phyloP scores from a whole-genome alignment of 2,329 filamentous ascomycete genomes.

The Ceratocystis cacaofunesta region DNA sequence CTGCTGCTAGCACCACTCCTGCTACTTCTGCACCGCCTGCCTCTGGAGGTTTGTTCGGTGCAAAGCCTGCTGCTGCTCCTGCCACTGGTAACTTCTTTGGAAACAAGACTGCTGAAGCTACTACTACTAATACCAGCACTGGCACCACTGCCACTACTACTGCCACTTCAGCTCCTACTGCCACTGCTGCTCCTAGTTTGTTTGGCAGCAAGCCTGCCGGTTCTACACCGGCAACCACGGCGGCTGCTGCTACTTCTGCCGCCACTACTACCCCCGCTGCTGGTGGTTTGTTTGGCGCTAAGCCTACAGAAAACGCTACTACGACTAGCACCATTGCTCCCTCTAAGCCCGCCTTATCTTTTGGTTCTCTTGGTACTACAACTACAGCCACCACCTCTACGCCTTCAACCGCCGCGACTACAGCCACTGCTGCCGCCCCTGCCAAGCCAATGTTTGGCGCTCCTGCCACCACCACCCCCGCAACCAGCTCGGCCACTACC shows the following conservation, averaged over 20 bases:
- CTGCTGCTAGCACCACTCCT: conserved; percentile 17
- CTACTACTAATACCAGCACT: conserved; percentile 22
- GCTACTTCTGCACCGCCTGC: conserved; percentile 18
- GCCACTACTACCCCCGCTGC: neutral
- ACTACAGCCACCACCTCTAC: conserved; percentile 21
- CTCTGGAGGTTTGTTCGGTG: conserved; percentile 19
- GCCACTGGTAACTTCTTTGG: conserved; percentile 20
- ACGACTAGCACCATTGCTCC: conserved; percentile 18
- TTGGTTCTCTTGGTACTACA: conserved; percentile 29
- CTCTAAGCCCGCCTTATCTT: conserved; percentile 22
- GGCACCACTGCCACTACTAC: conserved; percentile 23
- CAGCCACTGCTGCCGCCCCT: neutral
- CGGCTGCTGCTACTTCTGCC: neutral
- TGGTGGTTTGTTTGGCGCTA: conserved; percentile 28
- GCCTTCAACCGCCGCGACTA: conserved; percentile 4
- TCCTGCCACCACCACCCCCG: conserved; percentile 9
- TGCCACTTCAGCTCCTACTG: conserved; percentile 20
- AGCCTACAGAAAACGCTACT: conserved; percentile 26
- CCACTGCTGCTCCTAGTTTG: conserved; percentile 13
- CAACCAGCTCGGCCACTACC: conserved; percentile 17
- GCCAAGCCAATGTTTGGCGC: conserved; percentile 16
- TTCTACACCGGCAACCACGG: conserved; percentile 3
- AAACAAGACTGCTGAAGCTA: conserved; percentile 10
- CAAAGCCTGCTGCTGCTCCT: conserved; percentile 20
- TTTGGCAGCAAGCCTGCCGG: conserved; percentile 18